Conservation (phyloP, 2,329 filamentous ascomycete species). For the Aspergillus sp. region DNA sequence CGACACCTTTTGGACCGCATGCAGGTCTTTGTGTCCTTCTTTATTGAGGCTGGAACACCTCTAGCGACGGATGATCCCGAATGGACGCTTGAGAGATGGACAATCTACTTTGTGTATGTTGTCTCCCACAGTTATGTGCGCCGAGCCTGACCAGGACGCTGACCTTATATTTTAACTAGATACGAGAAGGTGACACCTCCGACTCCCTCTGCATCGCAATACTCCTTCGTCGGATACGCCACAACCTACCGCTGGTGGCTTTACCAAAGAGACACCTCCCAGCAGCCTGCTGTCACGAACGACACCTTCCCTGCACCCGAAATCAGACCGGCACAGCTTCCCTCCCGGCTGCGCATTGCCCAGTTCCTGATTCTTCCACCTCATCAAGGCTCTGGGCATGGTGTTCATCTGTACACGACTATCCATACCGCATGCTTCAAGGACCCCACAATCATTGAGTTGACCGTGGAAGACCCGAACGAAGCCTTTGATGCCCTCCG, state of each 20-base stretch:
- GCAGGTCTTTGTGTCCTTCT: slow-evolving; percentile 79
- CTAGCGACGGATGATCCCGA: slow-evolving; percentile 70
- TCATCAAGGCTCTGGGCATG: slow-evolving; percentile 78
- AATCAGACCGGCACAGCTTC: slow-evolving; percentile 58
- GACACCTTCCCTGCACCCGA: slow-evolving; percentile 44
- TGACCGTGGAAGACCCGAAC: slow-evolving; percentile 92
- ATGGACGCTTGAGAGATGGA: slow-evolving; percentile 77
- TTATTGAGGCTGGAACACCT: slow-evolving; percentile 87
- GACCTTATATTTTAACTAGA: slow-evolving; percentile 22
- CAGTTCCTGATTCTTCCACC: slow-evolving; percentile 90
- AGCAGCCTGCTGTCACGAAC: slow-evolving; percentile 41
- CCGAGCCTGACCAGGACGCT: slow-evolving; percentile 7
- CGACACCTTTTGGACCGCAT: slow-evolving; percentile 72
- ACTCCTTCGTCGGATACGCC: slow-evolving; percentile 82
- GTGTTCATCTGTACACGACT: slow-evolving; percentile 73
- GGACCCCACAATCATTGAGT: slow-evolving; percentile 68
- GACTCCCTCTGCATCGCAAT: slow-evolving; percentile 54
- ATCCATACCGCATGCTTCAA: slow-evolving; percentile 70
- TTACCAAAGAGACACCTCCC: slow-evolving; percentile 37
- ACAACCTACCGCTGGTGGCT: slow-evolving; percentile 86
- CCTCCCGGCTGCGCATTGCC: slow-evolving; percentile 79
- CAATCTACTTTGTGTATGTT: slow-evolving; percentile 76
- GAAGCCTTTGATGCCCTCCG: slow-evolving; percentile 65
- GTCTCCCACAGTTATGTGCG: not conserved
- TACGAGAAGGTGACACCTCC: slow-evolving; percentile 55